Evolutionary conservation across 2,329 filamentous ascomycete genomes (phyloP).

Genomic region (Xylaria sp.): DNA sequence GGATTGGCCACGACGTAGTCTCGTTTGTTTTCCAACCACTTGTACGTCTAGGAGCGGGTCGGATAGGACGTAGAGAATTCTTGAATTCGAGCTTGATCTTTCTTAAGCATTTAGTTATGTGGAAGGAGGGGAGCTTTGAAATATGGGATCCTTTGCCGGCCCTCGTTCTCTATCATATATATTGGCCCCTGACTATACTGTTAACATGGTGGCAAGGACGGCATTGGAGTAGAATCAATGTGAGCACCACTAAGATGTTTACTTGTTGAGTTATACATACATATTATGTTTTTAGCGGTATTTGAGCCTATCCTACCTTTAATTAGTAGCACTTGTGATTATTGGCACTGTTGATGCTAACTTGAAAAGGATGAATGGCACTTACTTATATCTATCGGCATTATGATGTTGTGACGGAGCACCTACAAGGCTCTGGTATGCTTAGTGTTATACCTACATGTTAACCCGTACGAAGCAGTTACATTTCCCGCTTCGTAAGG

Average conservation of each 20-base stretch:
- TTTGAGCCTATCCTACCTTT: neutral
- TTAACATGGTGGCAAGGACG: constrained; percentile 55
- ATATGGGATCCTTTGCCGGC: constrained; percentile 66
- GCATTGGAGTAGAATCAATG: constrained; percentile 73
- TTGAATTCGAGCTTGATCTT: constrained; percentile 47
- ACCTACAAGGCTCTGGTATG: no score
- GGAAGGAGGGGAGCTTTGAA: constrained; percentile 66
- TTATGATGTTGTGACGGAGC: neutral
- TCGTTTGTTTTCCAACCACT: constrained; percentile 60
- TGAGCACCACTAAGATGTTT: constrained; percentile 66
- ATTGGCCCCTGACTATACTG: constrained; percentile 64
- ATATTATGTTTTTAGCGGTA: neutral
- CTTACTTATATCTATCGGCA: neutral
- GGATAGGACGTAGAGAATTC: constrained; percentile 38
- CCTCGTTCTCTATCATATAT: constrained; percentile 66
- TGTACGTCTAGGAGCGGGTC: constrained; percentile 49
- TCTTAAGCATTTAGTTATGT: constrained; percentile 55
- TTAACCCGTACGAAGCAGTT: no score
- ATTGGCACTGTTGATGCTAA: neutral
- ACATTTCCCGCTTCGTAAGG: no score
- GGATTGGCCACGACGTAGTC: constrained; percentile 74
- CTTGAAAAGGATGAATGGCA: neutral
- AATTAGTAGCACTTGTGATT: neutral
- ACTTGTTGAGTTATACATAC: constrained; percentile 29
- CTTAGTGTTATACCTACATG: no score